These are phyloP conservation scores for Alternaria burnsii DNA, from an alignment of 2,329 filamentous ascomycete genomes.

Conservation along the genomic window DNA sequence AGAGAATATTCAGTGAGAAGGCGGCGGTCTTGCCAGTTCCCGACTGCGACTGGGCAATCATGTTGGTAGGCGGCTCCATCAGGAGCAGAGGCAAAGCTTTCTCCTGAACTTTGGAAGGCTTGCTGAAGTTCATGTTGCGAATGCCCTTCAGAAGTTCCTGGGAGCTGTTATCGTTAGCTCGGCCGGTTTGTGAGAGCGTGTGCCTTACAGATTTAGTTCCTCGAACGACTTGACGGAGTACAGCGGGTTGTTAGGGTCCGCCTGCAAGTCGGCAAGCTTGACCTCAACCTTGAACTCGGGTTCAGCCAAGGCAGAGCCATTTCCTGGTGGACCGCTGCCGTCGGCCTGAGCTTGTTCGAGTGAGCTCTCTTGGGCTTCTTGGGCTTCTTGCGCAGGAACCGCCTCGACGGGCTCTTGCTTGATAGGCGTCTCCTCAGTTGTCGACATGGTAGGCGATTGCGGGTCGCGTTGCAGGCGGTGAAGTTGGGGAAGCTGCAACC, in stretches of 20 bases:
- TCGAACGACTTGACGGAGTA: conserved; percentile 86
- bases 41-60: conserved; percentile 99
- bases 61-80: conserved; percentile 83
- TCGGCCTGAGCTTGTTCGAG: conserved; percentile 53
- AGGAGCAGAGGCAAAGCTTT: conserved; percentile 90
- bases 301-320: conserved; percentile 65
- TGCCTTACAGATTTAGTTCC: conserved; percentile 84
- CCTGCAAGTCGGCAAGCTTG: conserved; percentile 87
- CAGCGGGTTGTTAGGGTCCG: conserved; percentile 84
- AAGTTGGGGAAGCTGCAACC: conserved; percentile 2
- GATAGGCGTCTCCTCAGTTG: conserved; percentile 26
- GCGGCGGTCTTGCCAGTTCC: conserved; percentile 98
- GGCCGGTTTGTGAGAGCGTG: not conserved
- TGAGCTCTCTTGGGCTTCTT: conserved; percentile 5
- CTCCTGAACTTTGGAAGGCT: conserved; percentile 98
- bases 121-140: conserved; percentile 86
- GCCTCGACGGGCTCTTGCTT: conserved; percentile 21
- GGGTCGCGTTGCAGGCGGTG: conserved; percentile 3
- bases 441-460: conserved; percentile 16
- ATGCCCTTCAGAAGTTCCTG: conserved; percentile 67
- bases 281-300: conserved; percentile 89
- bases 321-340: conserved; percentile 54
- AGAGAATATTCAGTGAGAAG: conserved; percentile 91
- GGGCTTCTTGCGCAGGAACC: conserved; percentile 9
- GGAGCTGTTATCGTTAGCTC: conserved; percentile 29